Evolutionary conservation across 208 protist species (phyloP), one percentile per base, ranked within the genome.

Genomic region (Leishmania gerbilli): DNA sequence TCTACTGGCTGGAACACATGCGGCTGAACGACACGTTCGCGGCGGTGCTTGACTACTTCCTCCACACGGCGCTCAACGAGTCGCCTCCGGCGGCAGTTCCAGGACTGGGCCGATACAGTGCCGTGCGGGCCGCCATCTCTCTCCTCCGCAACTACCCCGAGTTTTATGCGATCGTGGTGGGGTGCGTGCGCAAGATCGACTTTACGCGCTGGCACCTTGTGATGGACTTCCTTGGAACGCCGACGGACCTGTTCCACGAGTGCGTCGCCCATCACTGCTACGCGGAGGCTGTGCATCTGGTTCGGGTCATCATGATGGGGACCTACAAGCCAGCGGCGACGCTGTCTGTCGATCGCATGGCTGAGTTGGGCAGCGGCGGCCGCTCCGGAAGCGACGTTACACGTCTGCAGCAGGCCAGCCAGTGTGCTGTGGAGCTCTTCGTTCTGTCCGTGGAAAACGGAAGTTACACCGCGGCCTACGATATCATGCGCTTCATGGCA

Each of bases 141-240:
- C 82, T 95, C n/a, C 86, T 97, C 68, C 87, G 89, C 67, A 87
- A 85, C 75, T 96, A 93, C 79, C 87, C 90, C 0, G 94, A 95
- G 77, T 95, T 90, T 77, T 85, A 94, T 81, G 74, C 83, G 65
- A 84, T 97, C 13, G 84, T 93, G 15, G 88, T 94, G 1, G 89
- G 84, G 9, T 96, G 91, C 55, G 69, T 96, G 77, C 94, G 94
- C 69, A 97, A 95, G 83, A 83, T 94, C 65, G 94, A 96, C 71
- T 82, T 90, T 24, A 88, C 84, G 17, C 84, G 85, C 37, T 95
- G 88, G 88, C 84, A 79, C 51, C 58, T 93, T n/a, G 71, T 96
- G 60, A 79, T 94, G 27, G 91, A 95, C 77, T 83, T 93, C 69
- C 75, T 96, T 6, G 93, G 93, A 42, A 83, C 87, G 34, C 90